phyloP scores from a whole-genome alignment of 2,329 filamentous ascomycete genomes.

The Clarireedia paspali region DNA sequence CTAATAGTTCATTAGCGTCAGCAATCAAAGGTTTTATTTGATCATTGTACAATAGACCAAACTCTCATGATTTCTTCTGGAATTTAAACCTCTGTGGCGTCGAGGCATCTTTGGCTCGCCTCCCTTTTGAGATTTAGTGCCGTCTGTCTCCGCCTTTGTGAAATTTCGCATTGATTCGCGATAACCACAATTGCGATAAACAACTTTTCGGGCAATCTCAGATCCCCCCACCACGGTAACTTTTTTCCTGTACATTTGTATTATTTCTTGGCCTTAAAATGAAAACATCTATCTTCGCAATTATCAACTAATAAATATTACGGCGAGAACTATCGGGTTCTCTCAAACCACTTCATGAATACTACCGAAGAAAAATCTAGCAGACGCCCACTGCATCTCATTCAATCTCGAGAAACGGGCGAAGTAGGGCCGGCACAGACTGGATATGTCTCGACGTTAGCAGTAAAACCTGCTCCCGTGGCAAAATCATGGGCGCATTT shows the following conservation, averaged over 20 bases:
- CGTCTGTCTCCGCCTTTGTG: neutral
- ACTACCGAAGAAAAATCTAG: slow-evolving; percentile 19
- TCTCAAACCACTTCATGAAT: slow-evolving; percentile 24
- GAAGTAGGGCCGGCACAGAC: slow-evolving; percentile 40
- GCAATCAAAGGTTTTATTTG: neutral
- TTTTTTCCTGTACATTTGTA: neutral
- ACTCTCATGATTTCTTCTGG: neutral
- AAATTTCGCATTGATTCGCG: neutral
- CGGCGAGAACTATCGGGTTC: slow-evolving; percentile 2
- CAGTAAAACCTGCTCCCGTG: slow-evolving; percentile 36
- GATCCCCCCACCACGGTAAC: neutral
- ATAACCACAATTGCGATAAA: neutral
- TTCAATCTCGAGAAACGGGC: slow-evolving; percentile 51
- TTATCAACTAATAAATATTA: neutral
- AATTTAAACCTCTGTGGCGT: no score
- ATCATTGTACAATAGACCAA: neutral
- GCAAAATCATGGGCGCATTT: slow-evolving; percentile 88
- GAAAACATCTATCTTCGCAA: neutral
- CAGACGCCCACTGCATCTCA: slow-evolving; percentile 12
- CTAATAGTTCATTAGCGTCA: slow-evolving; percentile 11
- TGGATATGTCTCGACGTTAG: slow-evolving; percentile 33
- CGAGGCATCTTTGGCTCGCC: no score
- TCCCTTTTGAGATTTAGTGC: neutral
- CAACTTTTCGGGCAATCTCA: neutral
- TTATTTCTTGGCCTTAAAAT: neutral